Evolutionary conservation across 257 asterid genomes (phyloP), one percentile per base, ranked within the genome.

Genomic region (Solanum pimpinellifolium): DNA sequence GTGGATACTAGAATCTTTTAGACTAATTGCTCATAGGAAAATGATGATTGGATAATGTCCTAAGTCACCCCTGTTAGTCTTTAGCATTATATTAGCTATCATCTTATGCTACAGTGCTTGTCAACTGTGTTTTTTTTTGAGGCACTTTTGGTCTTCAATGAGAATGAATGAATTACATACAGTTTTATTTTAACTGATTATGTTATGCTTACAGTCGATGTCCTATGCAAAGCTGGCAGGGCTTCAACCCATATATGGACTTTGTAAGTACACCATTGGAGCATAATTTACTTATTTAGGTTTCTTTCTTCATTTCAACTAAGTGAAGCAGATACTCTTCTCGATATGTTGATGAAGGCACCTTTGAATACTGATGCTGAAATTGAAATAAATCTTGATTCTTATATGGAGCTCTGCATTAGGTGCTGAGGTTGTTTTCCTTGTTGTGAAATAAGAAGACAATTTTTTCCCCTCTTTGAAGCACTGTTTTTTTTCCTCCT

Each of bases 221-320:
- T 97, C 99, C 65, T 96, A 97, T 75, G 99, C 99, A 44, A 97
- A 97, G 98, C 95, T 97, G 86, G 99, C 99, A 77, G 99, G 98
- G 83, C 96, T 97, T 85, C 97, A 94, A 87, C 99, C 99, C 23
- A 97, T 97, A 23, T 97, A 97, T 89, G 99, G 99, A 89, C 99
- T 97, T 80, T 97, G 99, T 96, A 93, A 97, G 99, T 93, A 60
- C 60, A 14, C 39, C 44, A 10, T 83, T 83, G 78, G n/a, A 52
- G 69, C 69, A 87, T 90, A 72, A 56, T n/a, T 49, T 86, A 8
- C 33, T 86, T 86, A 29, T 29, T 73, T 35, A 74, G 46, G 41
- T 73, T 86, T 73, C 46, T 73, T 52, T 31, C 23, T 60, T 70
- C 42, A 16, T 37, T 49, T 12, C 37, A 49, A 47, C 10, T 4